These are phyloP conservation scores for Moniliophthora roreri DNA, from an alignment of 1,284 basidiomycete genomes.

Conservation along the genomic window DNA sequence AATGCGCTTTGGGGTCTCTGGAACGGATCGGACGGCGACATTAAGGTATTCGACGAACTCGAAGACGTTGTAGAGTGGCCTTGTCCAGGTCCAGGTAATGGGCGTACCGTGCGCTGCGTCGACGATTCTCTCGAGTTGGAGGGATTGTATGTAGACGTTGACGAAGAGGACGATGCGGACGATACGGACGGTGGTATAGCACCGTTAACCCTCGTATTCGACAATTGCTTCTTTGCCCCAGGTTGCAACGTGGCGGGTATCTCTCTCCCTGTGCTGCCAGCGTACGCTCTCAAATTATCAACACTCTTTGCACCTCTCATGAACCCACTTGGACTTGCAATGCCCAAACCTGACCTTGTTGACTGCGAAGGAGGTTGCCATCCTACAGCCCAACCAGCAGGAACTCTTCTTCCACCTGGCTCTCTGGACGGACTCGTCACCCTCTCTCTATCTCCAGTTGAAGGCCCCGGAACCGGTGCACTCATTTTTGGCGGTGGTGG, in stretches of 20 bases:
- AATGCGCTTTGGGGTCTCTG: constrained; percentile 59
- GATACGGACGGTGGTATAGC: too few relatives aligned
- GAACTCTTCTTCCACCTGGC: constrained; percentile 37
- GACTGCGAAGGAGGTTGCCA: constrained; percentile 48
- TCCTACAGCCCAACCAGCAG: constrained; percentile 43
- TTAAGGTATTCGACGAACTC: constrained; percentile 12
- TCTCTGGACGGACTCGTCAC: too few relatives aligned
- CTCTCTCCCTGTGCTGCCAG: too few relatives aligned
- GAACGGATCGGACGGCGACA: constrained; percentile 48
- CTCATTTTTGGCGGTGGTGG: too few relatives aligned
- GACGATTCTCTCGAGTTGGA: constrained; percentile 31
- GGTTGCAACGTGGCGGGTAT: too few relatives aligned
- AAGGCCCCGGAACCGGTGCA: too few relatives aligned
- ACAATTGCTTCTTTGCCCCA: too few relatives aligned
- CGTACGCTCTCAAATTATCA: constrained; percentile 46
- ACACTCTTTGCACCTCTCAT: constrained; percentile 55
- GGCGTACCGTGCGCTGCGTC: constrained; percentile 34
- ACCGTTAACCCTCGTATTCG: too few relatives aligned
- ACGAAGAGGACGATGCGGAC: background rate
- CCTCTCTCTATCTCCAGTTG: too few relatives aligned
- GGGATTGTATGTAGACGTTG: background rate
- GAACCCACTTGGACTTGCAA: constrained; percentile 28
- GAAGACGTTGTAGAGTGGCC: background rate
- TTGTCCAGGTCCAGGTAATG: background rate
- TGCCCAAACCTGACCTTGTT: constrained; percentile 22